These are phyloP conservation scores for Xylaria sp. DNA, from an alignment of 2,329 filamentous ascomycete genomes.

Conservation along the genomic window DNA sequence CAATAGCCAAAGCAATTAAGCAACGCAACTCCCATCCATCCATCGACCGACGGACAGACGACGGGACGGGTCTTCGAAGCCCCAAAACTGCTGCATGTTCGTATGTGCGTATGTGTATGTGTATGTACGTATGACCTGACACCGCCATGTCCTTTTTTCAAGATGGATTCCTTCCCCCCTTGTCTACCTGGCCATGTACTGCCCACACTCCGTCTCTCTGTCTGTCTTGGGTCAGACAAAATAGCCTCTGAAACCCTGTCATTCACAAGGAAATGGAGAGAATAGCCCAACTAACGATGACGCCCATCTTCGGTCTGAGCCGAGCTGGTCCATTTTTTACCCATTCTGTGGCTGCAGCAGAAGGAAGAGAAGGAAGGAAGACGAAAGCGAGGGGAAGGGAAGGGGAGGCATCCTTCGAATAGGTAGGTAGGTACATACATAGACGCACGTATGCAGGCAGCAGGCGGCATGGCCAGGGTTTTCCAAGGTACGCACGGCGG, in stretches of 20 bases:
- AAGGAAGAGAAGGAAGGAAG: not conserved
- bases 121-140: not conserved
- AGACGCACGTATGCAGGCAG: not conserved
- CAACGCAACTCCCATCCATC: too few species aligned
- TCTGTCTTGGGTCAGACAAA: slow-evolving; percentile 19
- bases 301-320: slow-evolving; percentile 29
- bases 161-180: not conserved
- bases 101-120: too few species aligned
- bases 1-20: too few species aligned
- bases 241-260: slow-evolving; percentile 31
- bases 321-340: slow-evolving; percentile 22
- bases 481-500: not conserved
- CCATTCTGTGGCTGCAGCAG: slow-evolving; percentile 20
- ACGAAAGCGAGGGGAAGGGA: too few species aligned
- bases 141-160: not conserved
- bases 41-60: too few species aligned
- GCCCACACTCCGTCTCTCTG: slow-evolving; percentile 2
- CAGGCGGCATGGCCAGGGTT: too few species aligned
- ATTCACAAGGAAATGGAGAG: slow-evolving; percentile 7
- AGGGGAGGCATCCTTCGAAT: too few species aligned
- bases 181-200: not conserved
- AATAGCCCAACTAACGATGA: slow-evolving; percentile 13
- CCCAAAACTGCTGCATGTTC: too few species aligned
- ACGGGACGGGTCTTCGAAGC: too few species aligned
- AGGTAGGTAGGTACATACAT: too few species aligned